These are phyloP conservation scores for Alopecurus myosuroides DNA, from an alignment of 176 grass and related monocot species.

Conservation along the genomic window DNA sequence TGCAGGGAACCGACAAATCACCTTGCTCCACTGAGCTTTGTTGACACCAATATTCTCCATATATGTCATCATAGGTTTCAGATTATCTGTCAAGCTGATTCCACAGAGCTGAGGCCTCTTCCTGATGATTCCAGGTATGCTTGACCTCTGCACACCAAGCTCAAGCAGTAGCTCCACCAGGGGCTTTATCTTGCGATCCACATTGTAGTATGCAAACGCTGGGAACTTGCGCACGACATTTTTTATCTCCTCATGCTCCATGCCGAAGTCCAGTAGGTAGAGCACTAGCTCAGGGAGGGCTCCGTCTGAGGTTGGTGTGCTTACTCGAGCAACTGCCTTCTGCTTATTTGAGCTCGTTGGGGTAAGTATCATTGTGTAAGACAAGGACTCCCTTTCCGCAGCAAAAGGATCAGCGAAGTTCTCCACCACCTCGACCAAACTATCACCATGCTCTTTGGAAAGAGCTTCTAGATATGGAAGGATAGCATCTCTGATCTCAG, in stretches of 20 bases:
- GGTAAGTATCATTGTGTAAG: slow-evolving; percentile 31
- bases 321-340: slow-evolving; percentile 67
- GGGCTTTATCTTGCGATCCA: slow-evolving; percentile 83
- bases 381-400: slow-evolving; percentile 29
- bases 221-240: slow-evolving; percentile 53
- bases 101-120: slow-evolving; percentile 87
- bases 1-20: slow-evolving; percentile 76
- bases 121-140: slow-evolving; percentile 73
- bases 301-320: slow-evolving; percentile 37
- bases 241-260: slow-evolving; percentile 70
- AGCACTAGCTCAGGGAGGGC: slow-evolving; percentile 57
- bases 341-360: slow-evolving; percentile 62
- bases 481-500: slow-evolving; percentile 75
- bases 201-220: slow-evolving; percentile 73
- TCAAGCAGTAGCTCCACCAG: slow-evolving; percentile 56
- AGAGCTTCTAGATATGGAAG: slow-evolving; percentile 66
- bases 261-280: slow-evolving; percentile 59
- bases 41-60: slow-evolving; percentile 79
- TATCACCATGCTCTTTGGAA: slow-evolving; percentile 59
- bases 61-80: slow-evolving; percentile 90
- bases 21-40: slow-evolving; percentile 75
- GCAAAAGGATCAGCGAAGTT: slow-evolving; percentile 69
- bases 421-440: slow-evolving; percentile 64
- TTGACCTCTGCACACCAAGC: slow-evolving; percentile 57
- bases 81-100: slow-evolving; percentile 85